A percentile compares a stretch with the other conserved stretches of the same genome.
Evolutionary conservation across 225 moss, liverwort and hornwort species (phyloP).

Genomic region (Sphagnum contortum): DNA sequence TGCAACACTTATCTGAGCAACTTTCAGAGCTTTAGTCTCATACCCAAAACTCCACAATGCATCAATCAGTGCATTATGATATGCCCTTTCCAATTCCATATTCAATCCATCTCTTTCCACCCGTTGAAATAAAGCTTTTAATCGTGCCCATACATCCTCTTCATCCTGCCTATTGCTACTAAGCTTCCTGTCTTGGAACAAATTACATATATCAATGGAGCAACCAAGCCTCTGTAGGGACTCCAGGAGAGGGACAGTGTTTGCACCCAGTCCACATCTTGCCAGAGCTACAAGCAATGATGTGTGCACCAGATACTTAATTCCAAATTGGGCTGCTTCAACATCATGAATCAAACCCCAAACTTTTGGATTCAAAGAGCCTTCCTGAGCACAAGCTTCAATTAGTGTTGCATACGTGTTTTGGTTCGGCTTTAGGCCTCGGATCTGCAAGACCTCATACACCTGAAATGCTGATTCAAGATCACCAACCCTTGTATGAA

Average conservation of each 20-base stretch:
- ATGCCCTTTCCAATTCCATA: conserved; percentile 68
- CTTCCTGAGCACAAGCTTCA: conserved; percentile 60
- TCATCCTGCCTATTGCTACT: conserved; percentile 16
- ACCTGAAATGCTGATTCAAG: conserved; percentile 46
- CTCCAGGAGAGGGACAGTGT: conserved; percentile 35
- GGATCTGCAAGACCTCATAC: conserved; percentile 31
- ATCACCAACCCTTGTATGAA: conserved; percentile 55
- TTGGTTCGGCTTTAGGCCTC: conserved; percentile 59
- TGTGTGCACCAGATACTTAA: conserved; percentile 48
- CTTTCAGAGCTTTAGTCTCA: conserved; percentile 66
- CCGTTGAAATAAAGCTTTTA: conserved; percentile 23
- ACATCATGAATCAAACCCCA: conserved; percentile 42
- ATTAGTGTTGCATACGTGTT: conserved; percentile 62
- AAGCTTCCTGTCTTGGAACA: conserved; percentile 30
- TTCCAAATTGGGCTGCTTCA: conserved; percentile 37
- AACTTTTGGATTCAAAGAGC: conserved; percentile 42
- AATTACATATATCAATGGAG: conserved; percentile 44
- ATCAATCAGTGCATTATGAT: conserved; percentile 75
- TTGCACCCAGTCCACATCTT: conserved; percentile 52
- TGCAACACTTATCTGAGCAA: conserved; percentile 62
- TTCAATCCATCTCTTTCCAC: conserved; percentile 80
- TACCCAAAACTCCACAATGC: conserved; percentile 85
- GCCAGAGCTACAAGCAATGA: conserved; percentile 60
- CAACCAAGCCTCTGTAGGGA: conserved; percentile 49
- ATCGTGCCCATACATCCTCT: conserved; percentile 30